These are phyloP conservation scores for Ailanthus altissimus DNA, from an alignment of 345 rosid species.

Conservation along the genomic window DNA sequence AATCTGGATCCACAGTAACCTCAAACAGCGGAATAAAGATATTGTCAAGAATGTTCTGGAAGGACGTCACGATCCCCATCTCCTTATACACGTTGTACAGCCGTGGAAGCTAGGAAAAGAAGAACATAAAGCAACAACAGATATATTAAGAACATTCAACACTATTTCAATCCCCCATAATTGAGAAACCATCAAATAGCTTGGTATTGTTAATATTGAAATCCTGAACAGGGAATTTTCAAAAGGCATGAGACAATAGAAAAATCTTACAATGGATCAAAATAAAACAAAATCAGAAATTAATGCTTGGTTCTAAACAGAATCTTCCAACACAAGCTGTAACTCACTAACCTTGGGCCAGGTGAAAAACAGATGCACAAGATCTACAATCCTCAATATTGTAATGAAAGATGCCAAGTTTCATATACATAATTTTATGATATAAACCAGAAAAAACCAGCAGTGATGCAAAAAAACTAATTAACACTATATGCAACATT, in stretches of 20 bases:
- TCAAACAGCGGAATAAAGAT: conserved; percentile 96
- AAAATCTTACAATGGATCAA: not conserved
- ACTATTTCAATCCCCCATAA: not conserved
- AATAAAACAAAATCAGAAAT: not conserved
- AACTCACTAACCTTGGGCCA: not conserved
- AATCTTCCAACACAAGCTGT: not conserved
- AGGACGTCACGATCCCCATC: conserved; percentile 98
- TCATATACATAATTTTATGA: not conserved
- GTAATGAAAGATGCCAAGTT: not conserved
- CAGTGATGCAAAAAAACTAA: not conserved
- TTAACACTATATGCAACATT: not conserved
- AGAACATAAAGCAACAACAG: not conserved
- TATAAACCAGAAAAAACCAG: not conserved
- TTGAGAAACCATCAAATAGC: not conserved
- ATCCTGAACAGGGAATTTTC: not conserved
- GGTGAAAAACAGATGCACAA: not conserved
- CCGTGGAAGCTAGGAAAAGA: conserved; percentile 78
- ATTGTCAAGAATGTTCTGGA: conserved; percentile 98
- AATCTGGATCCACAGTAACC: conserved; percentile 97
- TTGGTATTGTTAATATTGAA: not conserved
- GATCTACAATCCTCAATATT: not conserved
- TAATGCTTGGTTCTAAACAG: not conserved
- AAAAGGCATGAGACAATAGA: not conserved
- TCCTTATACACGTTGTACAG: conserved; percentile 96
- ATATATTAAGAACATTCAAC: not conserved